A percentile compares a stretch with the other conserved stretches of the same genome.
These are phyloP conservation scores for Fomitopsis serialis DNA, from an alignment of 768 basidiomycete genomes.

Conservation along the genomic window DNA sequence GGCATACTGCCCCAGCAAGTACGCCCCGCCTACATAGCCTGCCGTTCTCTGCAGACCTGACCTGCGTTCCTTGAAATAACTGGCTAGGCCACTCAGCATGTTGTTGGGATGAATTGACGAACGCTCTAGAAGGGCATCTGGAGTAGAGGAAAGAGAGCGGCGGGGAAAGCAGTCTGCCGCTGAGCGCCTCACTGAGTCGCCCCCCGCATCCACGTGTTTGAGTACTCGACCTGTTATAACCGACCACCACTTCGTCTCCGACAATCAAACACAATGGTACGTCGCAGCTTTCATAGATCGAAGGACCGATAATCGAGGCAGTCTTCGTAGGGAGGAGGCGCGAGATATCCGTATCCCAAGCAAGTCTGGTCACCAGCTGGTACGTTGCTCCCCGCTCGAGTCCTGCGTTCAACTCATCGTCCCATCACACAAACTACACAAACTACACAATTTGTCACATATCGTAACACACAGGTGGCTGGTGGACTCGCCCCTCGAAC, in stretches of 20 bases:
- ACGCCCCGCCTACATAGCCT: conserved; percentile 53
- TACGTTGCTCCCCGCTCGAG: too few relatives aligned
- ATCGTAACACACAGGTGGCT: conserved; percentile 58
- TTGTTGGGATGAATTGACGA: neutral
- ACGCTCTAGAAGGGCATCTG: too few relatives aligned
- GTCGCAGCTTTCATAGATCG: too few relatives aligned
- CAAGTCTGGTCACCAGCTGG: conserved; percentile 93
- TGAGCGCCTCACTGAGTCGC: neutral
- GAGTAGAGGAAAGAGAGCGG: too few relatives aligned
- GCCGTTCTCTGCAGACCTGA: conserved; percentile 41
- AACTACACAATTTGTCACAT: too few relatives aligned
- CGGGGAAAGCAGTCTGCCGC: neutral
- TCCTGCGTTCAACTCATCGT: too few relatives aligned
- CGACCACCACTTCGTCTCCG: neutral
- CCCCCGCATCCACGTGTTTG: neutral
- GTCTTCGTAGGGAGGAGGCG: conserved; percentile 63
- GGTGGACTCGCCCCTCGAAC: conserved; percentile 91
- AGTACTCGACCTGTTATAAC: neutral
- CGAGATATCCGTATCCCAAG: conserved; percentile 90
- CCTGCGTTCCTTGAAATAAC: conserved; percentile 46
- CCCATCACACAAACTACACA: too few relatives aligned
- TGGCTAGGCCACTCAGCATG: conserved; percentile 41
- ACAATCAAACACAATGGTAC: neutral
- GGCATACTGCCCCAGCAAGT: conserved; percentile 59
- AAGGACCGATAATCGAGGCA: too few relatives aligned